Percentiles rank a stretch among this genome's conserved stretches.
Evolutionary conservation across 2,329 filamentous ascomycete species (phyloP).

Genomic region (Fusarium aywerte): DNA sequence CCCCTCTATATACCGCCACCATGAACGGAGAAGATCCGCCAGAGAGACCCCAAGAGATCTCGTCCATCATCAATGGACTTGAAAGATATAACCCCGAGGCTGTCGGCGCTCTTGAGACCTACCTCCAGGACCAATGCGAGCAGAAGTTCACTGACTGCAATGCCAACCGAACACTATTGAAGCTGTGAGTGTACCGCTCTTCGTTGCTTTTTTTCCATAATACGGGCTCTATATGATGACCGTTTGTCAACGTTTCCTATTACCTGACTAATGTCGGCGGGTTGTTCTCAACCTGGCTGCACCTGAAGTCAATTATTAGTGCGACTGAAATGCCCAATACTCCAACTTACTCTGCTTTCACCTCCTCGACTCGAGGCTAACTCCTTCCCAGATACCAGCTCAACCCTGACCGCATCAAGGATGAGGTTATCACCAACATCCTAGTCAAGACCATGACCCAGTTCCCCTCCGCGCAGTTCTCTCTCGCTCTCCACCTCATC

Average conservation of each 20-base stretch:
- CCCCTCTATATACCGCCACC: conserved; percentile 51
- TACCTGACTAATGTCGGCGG: conserved; percentile 79
- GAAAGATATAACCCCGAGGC: conserved; percentile 99
- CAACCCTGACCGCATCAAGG: conserved; percentile 96
- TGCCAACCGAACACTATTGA: conserved; percentile 93
- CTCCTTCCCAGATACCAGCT: conserved; percentile 85
- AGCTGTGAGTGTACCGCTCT: conserved; percentile 79
- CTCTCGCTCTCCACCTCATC: conserved; percentile 91
- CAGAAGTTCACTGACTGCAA: conserved; percentile 94
- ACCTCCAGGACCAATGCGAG: conserved; percentile 94
- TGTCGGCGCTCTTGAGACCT: conserved; percentile 90
- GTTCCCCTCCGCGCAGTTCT: conserved; percentile 96
- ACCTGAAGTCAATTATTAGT: conserved; percentile 79
- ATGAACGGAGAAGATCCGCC: conserved; percentile 86
- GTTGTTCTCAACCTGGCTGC: conserved; percentile 53
- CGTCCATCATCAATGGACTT: conserved; percentile 93
- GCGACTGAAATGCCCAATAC: conserved; percentile 70
- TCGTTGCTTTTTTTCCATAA: conserved; percentile 19
- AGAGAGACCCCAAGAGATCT: conserved; percentile 91
- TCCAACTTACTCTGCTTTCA: background rate
- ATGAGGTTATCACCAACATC: conserved; percentile 98
- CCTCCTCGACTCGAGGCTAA: conserved; percentile 29
- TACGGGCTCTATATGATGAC: conserved; percentile 70
- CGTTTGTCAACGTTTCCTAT: conserved; percentile 94
- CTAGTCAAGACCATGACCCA: conserved; percentile 97